Evolutionary conservation across 495 filamentous ascomycete species (phyloP).

Genomic region (Hypoxylon lienhwacheense): DNA sequence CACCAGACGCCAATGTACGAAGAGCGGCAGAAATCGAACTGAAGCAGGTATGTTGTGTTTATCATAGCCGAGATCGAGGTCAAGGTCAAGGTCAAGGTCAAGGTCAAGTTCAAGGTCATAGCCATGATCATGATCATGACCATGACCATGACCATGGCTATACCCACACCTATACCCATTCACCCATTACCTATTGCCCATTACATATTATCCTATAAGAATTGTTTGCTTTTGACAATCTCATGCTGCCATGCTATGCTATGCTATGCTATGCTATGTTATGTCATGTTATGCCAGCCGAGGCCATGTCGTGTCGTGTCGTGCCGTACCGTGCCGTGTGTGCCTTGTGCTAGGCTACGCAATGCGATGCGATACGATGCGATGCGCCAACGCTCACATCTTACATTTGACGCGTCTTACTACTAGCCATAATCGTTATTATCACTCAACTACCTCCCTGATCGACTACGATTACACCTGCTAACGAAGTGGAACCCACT

Average conservation of each 20-base stretch:
- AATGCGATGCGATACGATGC: slow-evolving; percentile 25
- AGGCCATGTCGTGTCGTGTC: slow-evolving; percentile 10
- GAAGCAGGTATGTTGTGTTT: slow-evolving; percentile 82
- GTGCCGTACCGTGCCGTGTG: slow-evolving; percentile 9
- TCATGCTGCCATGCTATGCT: slow-evolving; percentile 3
- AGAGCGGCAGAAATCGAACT: slow-evolving; percentile 88
- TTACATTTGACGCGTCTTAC: slow-evolving; percentile 18
- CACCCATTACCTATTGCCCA: not conserved
- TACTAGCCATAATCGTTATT: slow-evolving; percentile 24
- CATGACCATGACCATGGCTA: no score
- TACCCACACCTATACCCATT: not conserved
- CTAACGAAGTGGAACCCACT: no score
- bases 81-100: no score
- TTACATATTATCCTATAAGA: not conserved
- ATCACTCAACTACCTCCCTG: slow-evolving; percentile 8
- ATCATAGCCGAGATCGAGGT: no score
- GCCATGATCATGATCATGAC: no score
- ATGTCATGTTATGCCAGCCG: slow-evolving; percentile 10
- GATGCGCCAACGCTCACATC: slow-evolving; percentile 23
- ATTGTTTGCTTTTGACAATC: slow-evolving; percentile 18
- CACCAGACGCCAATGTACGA: slow-evolving; percentile 80
- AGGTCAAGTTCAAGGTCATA: no score
- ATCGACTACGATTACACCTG: no score
- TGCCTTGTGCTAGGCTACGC: not conserved
- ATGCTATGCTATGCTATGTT: not conserved